Conservation (phyloP, 176 grass and related monocot species). For the Triticum aestivum region IWGSC_CS_RefSeq_v2.1 NC_057798.1:60540383-60540882, state of each 20-base stretch:
- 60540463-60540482: not conserved
- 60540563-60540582: not conserved
- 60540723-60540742: not conserved
- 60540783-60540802: too few species aligned
- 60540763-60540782: too few species aligned
- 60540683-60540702: not conserved
- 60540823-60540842: too few species aligned
- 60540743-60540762: not conserved
- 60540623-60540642: not conserved
- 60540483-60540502: not conserved
- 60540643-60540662: not conserved
- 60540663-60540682: not conserved
- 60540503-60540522: not conserved
- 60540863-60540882: too few species aligned
- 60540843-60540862: too few species aligned
- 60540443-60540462: not conserved
- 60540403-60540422: not conserved
- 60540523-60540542: too few species aligned
- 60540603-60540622: not conserved
- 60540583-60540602: not conserved
- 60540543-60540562: not conserved
- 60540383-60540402: not conserved
- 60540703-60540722: not conserved
- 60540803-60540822: too few species aligned
- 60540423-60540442: not conserved